These are phyloP conservation scores for Leucocoprinus leucothites DNA, from an alignment of 768 basidiomycete species.

Conservation along the genomic window DNA sequence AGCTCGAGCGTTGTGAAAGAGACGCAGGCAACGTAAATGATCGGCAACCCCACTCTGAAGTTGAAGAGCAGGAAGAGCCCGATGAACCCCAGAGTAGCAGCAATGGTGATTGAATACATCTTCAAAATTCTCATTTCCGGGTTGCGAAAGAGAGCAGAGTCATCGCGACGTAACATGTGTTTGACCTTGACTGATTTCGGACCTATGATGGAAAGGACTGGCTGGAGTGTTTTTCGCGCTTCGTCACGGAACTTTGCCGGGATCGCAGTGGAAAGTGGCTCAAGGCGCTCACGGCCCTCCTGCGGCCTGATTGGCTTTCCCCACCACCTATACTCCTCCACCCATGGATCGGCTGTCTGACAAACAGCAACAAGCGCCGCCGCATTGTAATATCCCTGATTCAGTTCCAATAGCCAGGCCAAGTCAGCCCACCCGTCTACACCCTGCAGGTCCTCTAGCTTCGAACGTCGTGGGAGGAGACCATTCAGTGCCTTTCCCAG, in stretches of 20 bases:
- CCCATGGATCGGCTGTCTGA: conserved; percentile 3
- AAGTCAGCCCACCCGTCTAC: conserved; percentile 22
- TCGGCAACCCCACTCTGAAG: too few species aligned
- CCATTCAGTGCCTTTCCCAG: conserved; percentile 24
- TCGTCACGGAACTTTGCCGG: not conserved
- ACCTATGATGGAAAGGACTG: conserved; percentile 14
- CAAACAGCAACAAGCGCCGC: conserved; percentile 23
- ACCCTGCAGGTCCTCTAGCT: conserved; percentile 13
- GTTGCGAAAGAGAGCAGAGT: not conserved
- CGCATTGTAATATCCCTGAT: conserved; percentile 25
- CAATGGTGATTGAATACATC: not conserved
- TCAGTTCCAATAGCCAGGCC: conserved; percentile 24
- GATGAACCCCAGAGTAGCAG: too few species aligned
- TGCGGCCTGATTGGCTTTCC: not conserved
- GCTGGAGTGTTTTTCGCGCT: not conserved
- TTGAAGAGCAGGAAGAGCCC: too few species aligned
- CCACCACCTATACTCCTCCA: not conserved
- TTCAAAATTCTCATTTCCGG: not conserved
- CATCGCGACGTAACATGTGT: conserved; percentile 7
- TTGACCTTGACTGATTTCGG: conserved; percentile 10
- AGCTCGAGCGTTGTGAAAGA: not conserved
- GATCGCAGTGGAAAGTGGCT: conserved; percentile 6
- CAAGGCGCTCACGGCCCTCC: conserved; percentile 10
- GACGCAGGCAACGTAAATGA: not conserved
- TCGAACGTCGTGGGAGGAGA: conserved; percentile 20